Conservation (phyloP, 139 green algal species). For the Chlamydomonas sp. region DNA sequence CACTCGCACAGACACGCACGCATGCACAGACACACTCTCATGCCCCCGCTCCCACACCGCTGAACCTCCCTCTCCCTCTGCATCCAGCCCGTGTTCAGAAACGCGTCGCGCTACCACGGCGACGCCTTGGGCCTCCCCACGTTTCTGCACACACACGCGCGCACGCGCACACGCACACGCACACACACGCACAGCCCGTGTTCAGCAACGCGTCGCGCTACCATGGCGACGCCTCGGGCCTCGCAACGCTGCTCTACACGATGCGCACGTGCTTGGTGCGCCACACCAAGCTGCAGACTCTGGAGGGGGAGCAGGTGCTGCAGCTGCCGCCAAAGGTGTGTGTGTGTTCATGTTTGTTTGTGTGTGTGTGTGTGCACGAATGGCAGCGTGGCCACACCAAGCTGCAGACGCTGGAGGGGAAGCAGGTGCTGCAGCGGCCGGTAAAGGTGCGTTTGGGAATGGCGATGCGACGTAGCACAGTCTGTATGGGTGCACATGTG, state of each 20-base stretch:
- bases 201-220: neutral
- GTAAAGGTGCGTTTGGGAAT: neutral
- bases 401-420: neutral
- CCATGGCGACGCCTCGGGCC: neutral
- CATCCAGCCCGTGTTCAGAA: neutral
- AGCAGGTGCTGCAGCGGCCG: neutral
- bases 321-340: constrained; percentile 58
- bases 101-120: neutral
- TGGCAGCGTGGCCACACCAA: no score
- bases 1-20: no score
- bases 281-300: constrained; percentile 62
- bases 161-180: no score
- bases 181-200: no score
- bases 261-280: constrained; percentile 45
- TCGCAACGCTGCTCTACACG: constrained; percentile 37
- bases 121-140: constrained; percentile 2
- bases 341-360: no score
- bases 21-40: no score
- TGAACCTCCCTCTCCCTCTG: no score
- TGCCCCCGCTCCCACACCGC: no score
- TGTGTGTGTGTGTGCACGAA: no score
- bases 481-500: neutral
- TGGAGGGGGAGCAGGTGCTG: constrained; percentile 46
- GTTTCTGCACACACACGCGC: constrained; percentile 48
- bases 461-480: neutral